Base-by-base conservation (phyloP, 176 grass and related monocot species). In the Zoysia japonica region DNA sequence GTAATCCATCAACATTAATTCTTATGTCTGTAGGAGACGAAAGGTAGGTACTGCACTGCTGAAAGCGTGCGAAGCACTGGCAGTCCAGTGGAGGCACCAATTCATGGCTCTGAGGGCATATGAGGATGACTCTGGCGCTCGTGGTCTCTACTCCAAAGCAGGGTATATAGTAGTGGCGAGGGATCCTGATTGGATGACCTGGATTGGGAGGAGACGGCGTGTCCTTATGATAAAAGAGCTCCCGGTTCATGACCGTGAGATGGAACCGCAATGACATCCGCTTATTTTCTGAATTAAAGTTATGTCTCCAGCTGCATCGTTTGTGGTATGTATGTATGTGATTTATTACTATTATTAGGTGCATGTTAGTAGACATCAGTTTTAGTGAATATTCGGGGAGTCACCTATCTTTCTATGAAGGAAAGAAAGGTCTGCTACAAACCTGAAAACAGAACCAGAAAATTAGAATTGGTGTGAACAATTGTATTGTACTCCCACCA, bases 201-300 rank as follows among this genome's bases (percentile, higher is more conserved):
- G 73, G 91, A 56, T 92, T 3, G 95, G 95, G 38, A 90, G 80
- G 55, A 92, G 84, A 63, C 75, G 85, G 5, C 85, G 92, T 11
- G 88, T 97, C 83, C 73, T 97, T 2, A 94, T 97, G 95, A 57
- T 97, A 38, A 97, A 97, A 67, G 60, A 80, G 49, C 77, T 76
- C 54, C 72, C 81, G 7, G 44, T 83, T 57, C 75, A 82, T 56
- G 60, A 83, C 50, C 9, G 11, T 72, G 61, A 55, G 28, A 62
- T 68, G 20, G 5, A 75, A 76, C 64, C 48, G 12, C 55, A 80
- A 76, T 84, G 75, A 74, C 4, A 6, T 9, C 1, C 1, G 1
- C 45, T 38, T 45, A n/a, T 36, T 73, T 78, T 35, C 52, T 37
- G 17, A 17, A 47, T 48, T 59, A 12, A 19, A 3, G 15, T 28